phyloP scores from a whole-genome alignment of 345 rosid genomes.

The Euclidium syriacum region DNA sequence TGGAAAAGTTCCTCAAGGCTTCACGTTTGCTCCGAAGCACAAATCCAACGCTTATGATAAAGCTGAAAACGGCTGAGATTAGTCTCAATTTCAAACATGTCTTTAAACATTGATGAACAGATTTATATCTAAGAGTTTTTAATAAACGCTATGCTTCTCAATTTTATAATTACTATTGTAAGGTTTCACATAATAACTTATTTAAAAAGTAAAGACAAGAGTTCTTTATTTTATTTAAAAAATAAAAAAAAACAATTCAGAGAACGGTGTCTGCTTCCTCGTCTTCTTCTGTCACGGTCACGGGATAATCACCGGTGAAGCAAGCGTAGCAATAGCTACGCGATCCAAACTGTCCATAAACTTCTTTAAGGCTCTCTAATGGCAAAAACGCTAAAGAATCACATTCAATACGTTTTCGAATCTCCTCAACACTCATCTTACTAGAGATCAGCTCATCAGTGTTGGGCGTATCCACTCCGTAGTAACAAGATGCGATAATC shows the following conservation, averaged over 20 bases:
- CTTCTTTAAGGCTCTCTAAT: constrained; percentile 50
- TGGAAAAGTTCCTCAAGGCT: constrained; percentile 87
- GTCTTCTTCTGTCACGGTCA: constrained; percentile 41
- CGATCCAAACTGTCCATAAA: constrained; percentile 39
- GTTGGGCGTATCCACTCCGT: constrained; percentile 87
- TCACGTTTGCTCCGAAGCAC: constrained; percentile 90
- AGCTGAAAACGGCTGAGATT: constrained; percentile 81
- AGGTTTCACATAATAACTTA: too few relatives aligned
- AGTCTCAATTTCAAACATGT: not conserved
- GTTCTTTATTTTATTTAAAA: too few relatives aligned
- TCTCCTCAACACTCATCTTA: constrained; percentile 70
- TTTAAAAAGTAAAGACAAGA: too few relatives aligned
- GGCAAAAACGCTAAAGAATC: constrained; percentile 77
- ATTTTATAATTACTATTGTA: too few relatives aligned
- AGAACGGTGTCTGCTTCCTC: constrained; percentile 51
- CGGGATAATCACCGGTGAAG: constrained; percentile 73
- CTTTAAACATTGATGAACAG: not conserved
- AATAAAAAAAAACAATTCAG: not conserved
- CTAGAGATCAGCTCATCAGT: constrained; percentile 74
- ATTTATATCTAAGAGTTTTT: not conserved
- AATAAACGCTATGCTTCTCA: not conserved
- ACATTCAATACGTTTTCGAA: constrained; percentile 52
- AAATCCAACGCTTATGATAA: constrained; percentile 87
- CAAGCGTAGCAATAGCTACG: constrained; percentile 68
- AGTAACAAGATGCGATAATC: constrained; percentile 66